These are phyloP conservation scores for Agrocybe pediades DNA, from an alignment of 768 basidiomycete species.

Conservation along the genomic window DNA sequence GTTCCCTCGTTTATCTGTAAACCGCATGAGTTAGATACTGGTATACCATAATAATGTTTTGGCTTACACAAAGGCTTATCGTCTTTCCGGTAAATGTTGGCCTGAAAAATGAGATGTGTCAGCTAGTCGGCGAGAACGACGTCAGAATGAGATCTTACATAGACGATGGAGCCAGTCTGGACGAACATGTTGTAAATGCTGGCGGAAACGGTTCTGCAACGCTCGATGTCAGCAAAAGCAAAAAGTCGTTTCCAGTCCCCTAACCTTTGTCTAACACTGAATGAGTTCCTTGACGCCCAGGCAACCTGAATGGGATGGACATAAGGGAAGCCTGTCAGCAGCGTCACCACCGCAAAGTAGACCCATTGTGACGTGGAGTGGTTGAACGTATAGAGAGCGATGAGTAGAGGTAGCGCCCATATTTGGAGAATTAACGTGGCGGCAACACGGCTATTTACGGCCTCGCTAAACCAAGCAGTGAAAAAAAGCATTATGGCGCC, in stretches of 20 bases:
- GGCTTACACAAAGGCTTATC: slow-evolving; percentile 46
- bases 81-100: slow-evolving; percentile 56
- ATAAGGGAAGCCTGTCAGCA: slow-evolving; percentile 61
- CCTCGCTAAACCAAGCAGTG: slow-evolving; percentile 53
- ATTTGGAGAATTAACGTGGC: slow-evolving; percentile 55
- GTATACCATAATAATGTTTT: background rate
- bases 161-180: slow-evolving; percentile 55
- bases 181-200: slow-evolving; percentile 67
- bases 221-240: slow-evolving; percentile 1
- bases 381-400: slow-evolving; percentile 56
- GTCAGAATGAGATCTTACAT: slow-evolving; percentile 29
- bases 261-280: slow-evolving; percentile 57
- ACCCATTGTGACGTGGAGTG: slow-evolving; percentile 53
- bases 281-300: slow-evolving; percentile 63
- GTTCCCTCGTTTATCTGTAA: slow-evolving; percentile 39
- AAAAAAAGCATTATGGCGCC: slow-evolving; percentile 52
- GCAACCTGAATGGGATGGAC: slow-evolving; percentile 52
- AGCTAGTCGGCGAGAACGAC: background rate
- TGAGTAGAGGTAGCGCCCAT: slow-evolving; percentile 65
- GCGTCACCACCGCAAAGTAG: slow-evolving; percentile 52
- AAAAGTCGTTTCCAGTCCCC: no score
- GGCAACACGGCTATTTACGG: slow-evolving; percentile 55
- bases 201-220: slow-evolving; percentile 41
- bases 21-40: no score
- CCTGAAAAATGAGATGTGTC: slow-evolving; percentile 23